phyloP scores from a whole-genome alignment of 2,329 filamentous ascomycete genomes.

The Hymenoscyphus fraxineus region DNA sequence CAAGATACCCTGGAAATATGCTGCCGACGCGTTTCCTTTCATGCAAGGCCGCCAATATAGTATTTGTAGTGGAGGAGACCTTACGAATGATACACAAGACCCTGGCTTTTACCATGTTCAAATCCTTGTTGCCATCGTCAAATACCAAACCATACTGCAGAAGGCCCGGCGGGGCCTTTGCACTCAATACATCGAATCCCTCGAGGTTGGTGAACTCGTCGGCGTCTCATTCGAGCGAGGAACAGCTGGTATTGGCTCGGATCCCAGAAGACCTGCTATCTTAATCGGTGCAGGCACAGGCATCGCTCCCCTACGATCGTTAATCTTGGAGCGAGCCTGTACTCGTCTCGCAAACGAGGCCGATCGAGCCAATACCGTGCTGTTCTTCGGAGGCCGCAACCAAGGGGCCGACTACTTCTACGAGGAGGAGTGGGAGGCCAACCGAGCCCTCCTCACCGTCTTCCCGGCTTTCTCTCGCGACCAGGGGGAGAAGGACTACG shows the following conservation, averaged over 20 bases:
- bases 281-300: slow-evolving; percentile 84
- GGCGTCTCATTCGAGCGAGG: not conserved
- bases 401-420: slow-evolving; percentile 76
- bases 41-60: slow-evolving; percentile 92
- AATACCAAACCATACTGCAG: slow-evolving; percentile 84
- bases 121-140: slow-evolving; percentile 80
- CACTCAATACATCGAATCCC: slow-evolving; percentile 74
- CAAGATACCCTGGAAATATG: slow-evolving; percentile 70
- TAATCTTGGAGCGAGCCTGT: slow-evolving; percentile 68
- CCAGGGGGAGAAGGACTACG: slow-evolving; percentile 60
- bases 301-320: slow-evolving; percentile 75
- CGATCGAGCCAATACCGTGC: slow-evolving; percentile 39
- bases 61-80: slow-evolving; percentile 69
- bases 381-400: slow-evolving; percentile 87
- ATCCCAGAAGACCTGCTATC: slow-evolving; percentile 52
- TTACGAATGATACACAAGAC: slow-evolving; percentile 21
- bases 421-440: slow-evolving; percentile 62
- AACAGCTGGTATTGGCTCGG: slow-evolving; percentile 34
- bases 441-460: slow-evolving; percentile 48
- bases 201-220: slow-evolving; percentile 47
- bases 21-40: slow-evolving; percentile 70
- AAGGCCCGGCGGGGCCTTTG: slow-evolving; percentile 83
- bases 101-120: slow-evolving; percentile 49
- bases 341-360: slow-evolving; percentile 26
- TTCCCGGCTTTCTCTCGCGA: slow-evolving; percentile 69